A percentile compares a stretch with the other conserved stretches of the same genome.
These are phyloP conservation scores for Dentipellis fragilis DNA, from an alignment of 768 basidiomycete species.

Conservation along the genomic window DNA sequence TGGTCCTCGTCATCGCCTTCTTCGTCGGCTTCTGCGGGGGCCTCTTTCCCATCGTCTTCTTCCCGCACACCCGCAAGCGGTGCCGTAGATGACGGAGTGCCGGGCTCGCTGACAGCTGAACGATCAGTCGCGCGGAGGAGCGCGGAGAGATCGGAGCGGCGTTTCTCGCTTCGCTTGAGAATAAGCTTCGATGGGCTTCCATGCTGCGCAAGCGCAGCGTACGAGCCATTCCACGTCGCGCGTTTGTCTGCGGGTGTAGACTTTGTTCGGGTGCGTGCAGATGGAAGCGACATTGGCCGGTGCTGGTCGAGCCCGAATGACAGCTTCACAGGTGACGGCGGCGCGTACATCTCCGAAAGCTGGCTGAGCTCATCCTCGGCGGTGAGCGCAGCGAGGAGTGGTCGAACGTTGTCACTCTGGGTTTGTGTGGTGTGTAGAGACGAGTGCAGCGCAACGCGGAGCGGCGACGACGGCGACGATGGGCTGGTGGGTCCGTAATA, in stretches of 20 bases:
- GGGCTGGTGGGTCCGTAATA: conserved; percentile 33
- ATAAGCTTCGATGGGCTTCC: conserved; percentile 37
- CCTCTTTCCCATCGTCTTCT: conserved; percentile 21
- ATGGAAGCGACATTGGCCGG: conserved; percentile 35
- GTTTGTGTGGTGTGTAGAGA: conserved; percentile 67
- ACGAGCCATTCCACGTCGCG: conserved; percentile 69
- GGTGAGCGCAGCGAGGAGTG: conserved; percentile 68
- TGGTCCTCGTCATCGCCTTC: neutral
- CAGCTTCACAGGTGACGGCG: conserved; percentile 46
- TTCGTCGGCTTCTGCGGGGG: conserved; percentile 3
- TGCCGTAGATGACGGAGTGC: conserved; percentile 19
- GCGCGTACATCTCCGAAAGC: conserved; percentile 83
- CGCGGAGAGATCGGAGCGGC: conserved; percentile 43
- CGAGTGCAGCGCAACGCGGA: conserved; percentile 64
- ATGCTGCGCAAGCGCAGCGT: conserved; percentile 37
- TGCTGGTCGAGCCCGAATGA: conserved; percentile 22
- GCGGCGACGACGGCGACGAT: conserved; percentile 38
- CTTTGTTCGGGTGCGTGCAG: conserved; percentile 20
- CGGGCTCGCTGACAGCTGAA: conserved; percentile 31
- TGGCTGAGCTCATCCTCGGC: conserved; percentile 63
- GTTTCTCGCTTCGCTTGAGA: conserved; percentile 37
- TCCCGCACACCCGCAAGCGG: conserved; percentile 29
- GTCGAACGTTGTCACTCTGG: conserved; percentile 76
- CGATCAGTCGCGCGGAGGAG: conserved; percentile 24
- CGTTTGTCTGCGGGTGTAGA: conserved; percentile 35